phyloP scores from a whole-genome alignment of 108 stramenopile genomes.

The Nitzschia sp. region DNA sequence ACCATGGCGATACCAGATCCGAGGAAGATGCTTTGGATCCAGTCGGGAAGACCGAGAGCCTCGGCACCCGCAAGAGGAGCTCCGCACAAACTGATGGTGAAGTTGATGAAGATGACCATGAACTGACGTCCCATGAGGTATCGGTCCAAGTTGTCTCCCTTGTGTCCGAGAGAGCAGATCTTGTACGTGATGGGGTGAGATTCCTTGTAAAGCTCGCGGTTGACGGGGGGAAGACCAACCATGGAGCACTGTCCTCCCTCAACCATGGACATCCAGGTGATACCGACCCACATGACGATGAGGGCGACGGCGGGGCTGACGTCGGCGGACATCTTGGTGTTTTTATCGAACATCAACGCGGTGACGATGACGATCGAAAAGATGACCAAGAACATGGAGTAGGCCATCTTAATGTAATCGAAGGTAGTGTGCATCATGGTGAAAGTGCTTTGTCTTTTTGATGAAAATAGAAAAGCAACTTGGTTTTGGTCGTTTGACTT shows the following conservation, averaged over 20 bases:
- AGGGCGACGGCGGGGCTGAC: conserved; percentile 53
- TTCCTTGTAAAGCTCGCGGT: conserved; percentile 71
- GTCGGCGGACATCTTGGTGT: conserved; percentile 54
- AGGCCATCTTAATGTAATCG: conserved; percentile 15
- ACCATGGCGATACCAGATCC: conserved; percentile 78
- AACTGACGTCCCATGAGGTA: conserved; percentile 89
- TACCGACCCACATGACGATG: conserved; percentile 41
- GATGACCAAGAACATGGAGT: conserved; percentile 48
- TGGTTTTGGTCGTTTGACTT: too few relatives aligned
- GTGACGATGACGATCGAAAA: conserved; percentile 63
- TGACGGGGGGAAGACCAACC: conserved; percentile 71
- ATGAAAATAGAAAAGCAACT: neutral
- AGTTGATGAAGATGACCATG: conserved; percentile 80
- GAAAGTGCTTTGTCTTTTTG: neutral
- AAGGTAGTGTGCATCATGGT: neutral
- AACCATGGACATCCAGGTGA: conserved; percentile 72
- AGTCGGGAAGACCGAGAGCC: conserved; percentile 56
- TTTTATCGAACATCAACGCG: conserved; percentile 53
- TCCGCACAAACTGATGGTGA: conserved; percentile 66
- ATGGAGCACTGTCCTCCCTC: conserved; percentile 77
- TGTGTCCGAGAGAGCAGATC: conserved; percentile 53
- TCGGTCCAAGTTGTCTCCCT: conserved; percentile 86
- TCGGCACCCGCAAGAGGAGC: conserved; percentile 57
- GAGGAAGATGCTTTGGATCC: conserved; percentile 65
- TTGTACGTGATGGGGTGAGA: conserved; percentile 68